Conservation (phyloP, 371 early-diverging fungal species). For the Mucor mucedo region DNA sequence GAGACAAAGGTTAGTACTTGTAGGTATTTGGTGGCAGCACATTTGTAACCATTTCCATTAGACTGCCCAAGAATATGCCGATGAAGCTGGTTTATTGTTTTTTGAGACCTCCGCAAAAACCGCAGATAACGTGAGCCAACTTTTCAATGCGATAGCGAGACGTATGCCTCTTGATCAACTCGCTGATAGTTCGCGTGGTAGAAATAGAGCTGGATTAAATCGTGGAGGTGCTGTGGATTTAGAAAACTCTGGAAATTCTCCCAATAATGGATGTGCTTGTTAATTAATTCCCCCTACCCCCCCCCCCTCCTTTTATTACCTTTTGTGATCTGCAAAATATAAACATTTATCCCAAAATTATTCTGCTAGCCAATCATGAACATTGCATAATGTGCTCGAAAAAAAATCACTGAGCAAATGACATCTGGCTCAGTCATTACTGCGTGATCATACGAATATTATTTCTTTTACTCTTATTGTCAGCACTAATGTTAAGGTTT, state of each 20-base stretch:
- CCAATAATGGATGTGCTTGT: constrained; percentile 55
- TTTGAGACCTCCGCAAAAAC: constrained; percentile 96
- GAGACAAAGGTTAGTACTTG: constrained; percentile 56
- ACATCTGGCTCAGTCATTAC: too few species aligned
- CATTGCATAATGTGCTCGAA: neutral
- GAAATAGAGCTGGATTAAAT: constrained; percentile 39
- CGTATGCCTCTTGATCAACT: constrained; percentile 58
- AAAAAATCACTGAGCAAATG: neutral
- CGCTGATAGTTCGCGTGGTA: constrained; percentile 48
- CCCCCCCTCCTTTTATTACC: neutral
- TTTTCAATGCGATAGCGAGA: constrained; percentile 84
- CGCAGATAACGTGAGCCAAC: constrained; percentile 84
- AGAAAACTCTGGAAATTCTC: constrained; percentile 38
- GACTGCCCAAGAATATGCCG: constrained; percentile 91
- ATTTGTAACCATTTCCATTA: constrained; percentile 30
- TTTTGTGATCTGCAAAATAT: neutral
- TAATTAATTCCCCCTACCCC: constrained; percentile 20
- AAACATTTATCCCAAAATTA: neutral
- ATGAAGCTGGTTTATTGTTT: constrained; percentile 86
- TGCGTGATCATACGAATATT: too few species aligned
- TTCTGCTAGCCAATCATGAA: neutral
- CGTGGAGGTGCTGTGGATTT: constrained; percentile 51
- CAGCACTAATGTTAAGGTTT: too few species aligned
- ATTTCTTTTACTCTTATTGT: too few species aligned
- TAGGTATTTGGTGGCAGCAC: neutral